phyloP scores from a whole-genome alignment of 208 protist genomes.

The Leishmania aethiopica region DNA sequence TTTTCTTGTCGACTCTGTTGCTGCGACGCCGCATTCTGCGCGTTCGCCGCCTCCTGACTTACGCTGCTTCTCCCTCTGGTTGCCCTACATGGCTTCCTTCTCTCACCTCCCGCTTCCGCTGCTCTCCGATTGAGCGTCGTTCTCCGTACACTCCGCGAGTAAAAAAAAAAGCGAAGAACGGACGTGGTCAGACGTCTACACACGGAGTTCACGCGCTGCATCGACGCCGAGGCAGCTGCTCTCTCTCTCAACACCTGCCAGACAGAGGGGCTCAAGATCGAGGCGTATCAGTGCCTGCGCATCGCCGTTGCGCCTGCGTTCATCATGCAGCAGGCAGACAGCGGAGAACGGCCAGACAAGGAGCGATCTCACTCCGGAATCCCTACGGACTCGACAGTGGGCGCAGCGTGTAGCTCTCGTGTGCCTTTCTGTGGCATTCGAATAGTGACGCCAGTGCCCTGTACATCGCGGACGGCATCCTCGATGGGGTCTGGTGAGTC shows the following conservation, averaged over 20 bases:
- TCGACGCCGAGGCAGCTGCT: background rate
- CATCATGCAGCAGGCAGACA: background rate
- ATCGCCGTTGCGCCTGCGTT: background rate
- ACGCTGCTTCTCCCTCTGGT: background rate
- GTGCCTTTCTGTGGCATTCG: background rate
- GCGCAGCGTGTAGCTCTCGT: background rate
- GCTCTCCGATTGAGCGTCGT: background rate
- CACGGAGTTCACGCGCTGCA: background rate
- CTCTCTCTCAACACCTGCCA: background rate
- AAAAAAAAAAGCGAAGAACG: background rate
- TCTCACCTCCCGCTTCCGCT: background rate
- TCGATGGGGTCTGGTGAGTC: background rate
- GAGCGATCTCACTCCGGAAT: background rate
- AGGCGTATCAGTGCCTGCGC: background rate
- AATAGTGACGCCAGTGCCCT: background rate
- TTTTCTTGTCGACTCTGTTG: background rate
- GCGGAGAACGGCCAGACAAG: background rate
- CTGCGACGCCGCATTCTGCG: background rate
- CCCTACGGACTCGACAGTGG: background rate
- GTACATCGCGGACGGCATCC: no score
- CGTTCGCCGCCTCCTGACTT: background rate
- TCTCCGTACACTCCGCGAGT: background rate
- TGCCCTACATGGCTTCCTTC: background rate
- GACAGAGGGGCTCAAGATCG: background rate
- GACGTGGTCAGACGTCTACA: background rate